A percentile compares a stretch with the other conserved stretches of the same genome.
Conservation (phyloP, 2,329 filamentous ascomycete species). For the Neonectria faginata region DNA sequence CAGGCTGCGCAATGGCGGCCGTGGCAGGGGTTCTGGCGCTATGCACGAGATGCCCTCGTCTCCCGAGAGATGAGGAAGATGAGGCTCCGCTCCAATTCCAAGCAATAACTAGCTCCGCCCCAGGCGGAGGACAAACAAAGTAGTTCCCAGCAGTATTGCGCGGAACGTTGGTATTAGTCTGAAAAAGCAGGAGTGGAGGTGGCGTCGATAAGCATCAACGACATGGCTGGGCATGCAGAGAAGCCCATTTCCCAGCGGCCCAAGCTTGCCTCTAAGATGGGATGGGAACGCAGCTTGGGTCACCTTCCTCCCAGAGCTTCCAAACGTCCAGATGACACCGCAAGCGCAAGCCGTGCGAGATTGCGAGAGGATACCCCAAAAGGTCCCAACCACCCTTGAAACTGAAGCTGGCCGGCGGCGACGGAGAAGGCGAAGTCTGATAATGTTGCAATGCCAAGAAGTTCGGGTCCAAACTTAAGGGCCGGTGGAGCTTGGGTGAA, state of each 20-base stretch:
- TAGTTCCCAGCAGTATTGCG: not conserved
- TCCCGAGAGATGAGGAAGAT: slow-evolving; percentile 26
- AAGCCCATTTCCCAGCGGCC: not conserved
- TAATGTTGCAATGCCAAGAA: slow-evolving; percentile 3
- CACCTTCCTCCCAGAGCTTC: not conserved
- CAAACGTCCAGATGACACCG: not conserved
- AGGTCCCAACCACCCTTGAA: not conserved
- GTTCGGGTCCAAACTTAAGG: slow-evolving; percentile 10
- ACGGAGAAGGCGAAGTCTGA: slow-evolving; percentile 7
- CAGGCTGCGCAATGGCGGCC: slow-evolving; percentile 37
- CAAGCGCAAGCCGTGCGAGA: slow-evolving; percentile 11
- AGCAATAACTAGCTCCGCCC: slow-evolving; percentile 6
- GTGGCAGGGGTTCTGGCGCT: slow-evolving; percentile 36
- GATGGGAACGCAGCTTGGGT: not conserved
- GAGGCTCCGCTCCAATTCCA: slow-evolving; percentile 7
- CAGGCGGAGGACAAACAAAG: slow-evolving; percentile 17
- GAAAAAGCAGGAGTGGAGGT: not conserved
- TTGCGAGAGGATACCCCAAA: not conserved
- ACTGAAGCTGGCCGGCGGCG: slow-evolving; percentile 12
- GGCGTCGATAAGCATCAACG: not conserved
- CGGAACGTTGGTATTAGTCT: not conserved
- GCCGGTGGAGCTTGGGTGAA: not conserved
- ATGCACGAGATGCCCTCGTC: slow-evolving; percentile 37
- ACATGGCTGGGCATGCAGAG: not conserved
- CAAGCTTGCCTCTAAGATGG: slow-evolving; percentile 13